A percentile compares a stretch with the other conserved stretches of the same genome.
These are phyloP conservation scores for Dipteronia dyeriana DNA, from an alignment of 345 rosid species.

Conservation along the genomic window DNA sequence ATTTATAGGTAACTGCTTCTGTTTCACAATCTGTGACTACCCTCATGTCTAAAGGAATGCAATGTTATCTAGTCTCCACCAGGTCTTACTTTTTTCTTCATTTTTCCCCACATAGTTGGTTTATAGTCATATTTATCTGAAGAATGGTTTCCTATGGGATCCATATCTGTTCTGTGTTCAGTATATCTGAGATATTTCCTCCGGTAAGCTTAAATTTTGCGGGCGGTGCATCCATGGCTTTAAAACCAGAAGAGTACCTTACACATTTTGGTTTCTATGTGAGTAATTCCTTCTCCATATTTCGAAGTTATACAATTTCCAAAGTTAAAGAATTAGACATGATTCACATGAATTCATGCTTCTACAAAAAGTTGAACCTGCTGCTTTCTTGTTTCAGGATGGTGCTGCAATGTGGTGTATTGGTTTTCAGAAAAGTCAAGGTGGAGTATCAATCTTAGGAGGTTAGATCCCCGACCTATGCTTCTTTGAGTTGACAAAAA, in stretches of 20 bases:
- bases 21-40: conserved; percentile 70
- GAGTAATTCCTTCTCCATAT: conserved; percentile 32
- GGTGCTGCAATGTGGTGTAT: conserved; percentile 89
- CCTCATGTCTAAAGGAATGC: conserved; percentile 66
- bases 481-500: conserved; percentile 6
- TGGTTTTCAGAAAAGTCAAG: conserved; percentile 67
- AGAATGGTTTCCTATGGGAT: not conserved
- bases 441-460: conserved; percentile 78
- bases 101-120: not conserved
- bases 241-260: conserved; percentile 89
- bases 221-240: conserved; percentile 79
- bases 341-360: conserved; percentile 1
- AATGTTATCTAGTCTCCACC: conserved; percentile 72
- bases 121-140: not conserved
- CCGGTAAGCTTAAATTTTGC: conserved; percentile 78
- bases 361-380: conserved; percentile 5
- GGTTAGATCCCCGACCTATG: conserved; percentile 44
- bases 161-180: conserved; percentile 27
- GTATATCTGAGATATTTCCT: conserved; percentile 75
- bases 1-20: conserved; percentile 54
- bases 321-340: conserved; percentile 14
- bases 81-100: conserved; percentile 49
- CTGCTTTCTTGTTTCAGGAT: conserved; percentile 46
- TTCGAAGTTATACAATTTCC: conserved; percentile 8
- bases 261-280: conserved; percentile 66